Base-by-base conservation (phyloP, 2,329 filamentous ascomycete species). In the Cylindrodendrum hubeiense region DNA sequence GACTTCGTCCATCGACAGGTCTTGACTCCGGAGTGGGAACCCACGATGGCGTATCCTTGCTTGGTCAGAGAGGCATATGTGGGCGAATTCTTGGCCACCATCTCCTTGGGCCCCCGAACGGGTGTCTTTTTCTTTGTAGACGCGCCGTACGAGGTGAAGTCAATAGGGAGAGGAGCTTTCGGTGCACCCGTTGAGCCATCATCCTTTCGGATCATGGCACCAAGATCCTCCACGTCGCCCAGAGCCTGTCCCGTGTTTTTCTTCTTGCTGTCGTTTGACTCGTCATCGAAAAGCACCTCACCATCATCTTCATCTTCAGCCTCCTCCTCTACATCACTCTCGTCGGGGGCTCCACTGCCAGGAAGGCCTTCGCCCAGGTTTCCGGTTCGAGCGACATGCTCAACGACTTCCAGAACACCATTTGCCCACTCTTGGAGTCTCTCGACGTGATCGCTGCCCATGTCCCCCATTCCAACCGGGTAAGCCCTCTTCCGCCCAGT, bases 1-100 rank as follows among this genome's bases (percentile, higher is more conserved):
- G 95, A 98, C 81, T 99, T 99, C 10, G 96, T 98, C 95, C 95
- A 99, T 33, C 96, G 93, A 78, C 95, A 99, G 74, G 98, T 97
- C 81, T 98, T 98, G 70, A 98, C 95, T 30, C 95, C 95, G 0
- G 94, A 97, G 81, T 98, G 96, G 0, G 93, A 95, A 57, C 96
- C 96, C 39, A 99, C 92, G 63, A 98, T 98, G 1, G 93, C 91
- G 78, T 98, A 98, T 26, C 95, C 95, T 84, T 99, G 95, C 78
- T 98, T 99, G 1, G 95, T 98, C 46, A 98, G 87, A 19, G 95
- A 89, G 13, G 90, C 86, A 75, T 97, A 94, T 0, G 96, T 98
- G 0, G 96, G 95, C 1, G 95, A 97, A 65, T 90, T 90, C 68
- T 91, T 92, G 9, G 96, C 94, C 1, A 98, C 96, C 96, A 99